These are phyloP conservation scores for Mortierella sp. DNA, from an alignment of 371 early-diverging fungal species.

Conservation along the genomic window DNA sequence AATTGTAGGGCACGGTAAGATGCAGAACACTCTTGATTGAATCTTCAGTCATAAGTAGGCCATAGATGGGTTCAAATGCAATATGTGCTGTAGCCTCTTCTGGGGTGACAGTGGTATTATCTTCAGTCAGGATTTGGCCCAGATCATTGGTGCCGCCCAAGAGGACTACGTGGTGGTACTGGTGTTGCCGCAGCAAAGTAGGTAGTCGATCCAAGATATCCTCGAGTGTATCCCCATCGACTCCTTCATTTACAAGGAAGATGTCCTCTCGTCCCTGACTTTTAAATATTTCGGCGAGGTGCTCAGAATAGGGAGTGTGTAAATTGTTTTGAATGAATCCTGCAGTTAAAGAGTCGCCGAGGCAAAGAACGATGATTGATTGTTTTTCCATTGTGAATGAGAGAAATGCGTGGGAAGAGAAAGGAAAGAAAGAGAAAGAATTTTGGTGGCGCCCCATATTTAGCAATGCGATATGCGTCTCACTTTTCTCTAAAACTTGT, in stretches of 20 bases:
- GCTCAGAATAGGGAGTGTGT: constrained; percentile 11
- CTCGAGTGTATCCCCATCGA: constrained; percentile 15
- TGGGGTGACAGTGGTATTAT: not conserved
- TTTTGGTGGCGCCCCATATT: no score
- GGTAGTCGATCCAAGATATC: constrained; percentile 13
- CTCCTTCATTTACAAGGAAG: constrained; percentile 19
- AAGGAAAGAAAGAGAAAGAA: not conserved
- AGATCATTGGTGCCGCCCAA: constrained; percentile 28
- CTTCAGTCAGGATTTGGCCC: not conserved
- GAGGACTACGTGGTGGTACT: constrained; percentile 10
- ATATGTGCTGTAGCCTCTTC: constrained; percentile 12
- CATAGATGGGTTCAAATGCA: constrained; percentile 15
- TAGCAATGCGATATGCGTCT: no score
- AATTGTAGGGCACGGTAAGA: constrained; percentile 19
- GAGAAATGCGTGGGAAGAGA: not conserved
- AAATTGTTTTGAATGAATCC: constrained; percentile 1
- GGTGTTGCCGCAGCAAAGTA: not conserved
- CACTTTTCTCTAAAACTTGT: no score
- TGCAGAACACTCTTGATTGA: constrained; percentile 9
- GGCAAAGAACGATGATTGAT: constrained; percentile 16
- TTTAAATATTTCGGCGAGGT: constrained; percentile 2
- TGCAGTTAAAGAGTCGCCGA: constrained; percentile 30
- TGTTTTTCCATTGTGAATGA: constrained; percentile 1
- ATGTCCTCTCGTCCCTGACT: not conserved
- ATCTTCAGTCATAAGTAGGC: not conserved